phyloP scores from a whole-genome alignment of 2,329 filamentous ascomycete genomes.

The Macroventuria anomochaeta region DNA sequence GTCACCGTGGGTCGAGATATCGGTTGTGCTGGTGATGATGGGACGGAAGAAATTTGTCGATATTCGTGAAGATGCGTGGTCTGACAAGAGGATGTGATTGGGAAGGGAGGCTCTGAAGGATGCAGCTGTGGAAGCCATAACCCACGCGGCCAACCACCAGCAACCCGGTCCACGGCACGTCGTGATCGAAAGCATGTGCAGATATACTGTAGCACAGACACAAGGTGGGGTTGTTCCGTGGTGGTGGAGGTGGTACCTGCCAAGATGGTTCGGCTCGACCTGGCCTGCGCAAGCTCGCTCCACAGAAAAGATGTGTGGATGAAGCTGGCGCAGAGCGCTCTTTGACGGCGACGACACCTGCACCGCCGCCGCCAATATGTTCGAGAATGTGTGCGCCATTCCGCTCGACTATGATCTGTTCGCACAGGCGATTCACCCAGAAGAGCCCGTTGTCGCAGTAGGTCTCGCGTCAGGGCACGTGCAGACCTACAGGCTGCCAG shows the following conservation, averaged over 20 bases:
- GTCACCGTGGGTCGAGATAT: conserved; percentile 5
- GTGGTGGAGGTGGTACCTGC: background rate
- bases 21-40: background rate
- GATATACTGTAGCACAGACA: too few relatives aligned
- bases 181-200: too few relatives aligned
- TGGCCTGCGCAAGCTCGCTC: conserved; percentile 21
- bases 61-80: background rate
- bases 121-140: background rate
- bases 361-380: conserved; percentile 62
- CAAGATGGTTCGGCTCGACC: conserved; percentile 19
- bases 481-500: conserved; percentile 77
- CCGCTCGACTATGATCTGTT: conserved; percentile 88
- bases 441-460: conserved; percentile 81
- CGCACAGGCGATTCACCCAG: conserved; percentile 83
- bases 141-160: background rate
- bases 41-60: background rate
- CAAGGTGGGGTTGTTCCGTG: too few relatives aligned
- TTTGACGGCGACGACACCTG: conserved; percentile 1
- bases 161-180: background rate
- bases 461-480: conserved; percentile 87
- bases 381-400: conserved; percentile 90
- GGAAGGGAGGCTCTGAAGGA: conserved; percentile 10
- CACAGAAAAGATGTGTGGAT: conserved; percentile 32
- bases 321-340: background rate
- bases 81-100: conserved; percentile 11